Conservation (phyloP, 2,329 filamentous ascomycete genomes). For the Penicillium verrucosum region DNA sequence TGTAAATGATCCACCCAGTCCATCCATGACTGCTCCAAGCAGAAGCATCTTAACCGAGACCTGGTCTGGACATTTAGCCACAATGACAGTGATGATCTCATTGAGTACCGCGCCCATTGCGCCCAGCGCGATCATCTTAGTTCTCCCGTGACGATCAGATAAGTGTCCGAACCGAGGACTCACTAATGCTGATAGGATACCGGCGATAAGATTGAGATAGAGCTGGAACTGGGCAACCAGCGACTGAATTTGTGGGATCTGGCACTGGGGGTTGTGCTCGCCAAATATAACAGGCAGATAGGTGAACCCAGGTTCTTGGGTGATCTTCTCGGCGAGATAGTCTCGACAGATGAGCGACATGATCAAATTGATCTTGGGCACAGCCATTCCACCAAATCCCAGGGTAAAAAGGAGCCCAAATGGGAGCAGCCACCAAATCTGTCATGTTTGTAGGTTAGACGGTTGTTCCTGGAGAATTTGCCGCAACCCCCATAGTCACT, state of each 20-base stretch:
- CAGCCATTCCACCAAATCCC: conserved; percentile 79
- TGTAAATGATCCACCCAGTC: conserved; percentile 83
- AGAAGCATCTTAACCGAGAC: conserved; percentile 77
- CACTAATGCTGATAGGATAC: conserved; percentile 73
- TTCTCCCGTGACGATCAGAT: conserved; percentile 83
- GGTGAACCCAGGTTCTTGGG: conserved; percentile 57
- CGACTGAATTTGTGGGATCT: conserved; percentile 72
- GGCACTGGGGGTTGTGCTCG: conserved; percentile 73
- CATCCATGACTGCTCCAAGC: conserved; percentile 73
- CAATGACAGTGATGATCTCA: conserved; percentile 74
- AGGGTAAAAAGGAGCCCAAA: conserved; percentile 79
- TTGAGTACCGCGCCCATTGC: conserved; percentile 70
- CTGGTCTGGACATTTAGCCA: conserved; percentile 68
- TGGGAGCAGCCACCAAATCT: conserved; percentile 80
- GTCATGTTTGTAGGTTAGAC: conserved; percentile 8
- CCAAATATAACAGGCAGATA: conserved; percentile 65
- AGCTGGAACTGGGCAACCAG: conserved; percentile 75
- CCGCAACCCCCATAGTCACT: conserved; percentile 17
- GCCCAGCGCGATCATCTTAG: conserved; percentile 67
- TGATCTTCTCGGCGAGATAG: conserved; percentile 69
- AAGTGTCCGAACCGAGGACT: conserved; percentile 79
- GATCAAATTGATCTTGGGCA: conserved; percentile 85
- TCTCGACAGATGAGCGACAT: conserved; percentile 77
- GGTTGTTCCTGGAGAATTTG: not conserved
- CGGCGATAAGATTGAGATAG: conserved; percentile 69